Conservation (phyloP, 2,329 filamentous ascomycete genomes). For the Fusarium floridanum region DNA sequence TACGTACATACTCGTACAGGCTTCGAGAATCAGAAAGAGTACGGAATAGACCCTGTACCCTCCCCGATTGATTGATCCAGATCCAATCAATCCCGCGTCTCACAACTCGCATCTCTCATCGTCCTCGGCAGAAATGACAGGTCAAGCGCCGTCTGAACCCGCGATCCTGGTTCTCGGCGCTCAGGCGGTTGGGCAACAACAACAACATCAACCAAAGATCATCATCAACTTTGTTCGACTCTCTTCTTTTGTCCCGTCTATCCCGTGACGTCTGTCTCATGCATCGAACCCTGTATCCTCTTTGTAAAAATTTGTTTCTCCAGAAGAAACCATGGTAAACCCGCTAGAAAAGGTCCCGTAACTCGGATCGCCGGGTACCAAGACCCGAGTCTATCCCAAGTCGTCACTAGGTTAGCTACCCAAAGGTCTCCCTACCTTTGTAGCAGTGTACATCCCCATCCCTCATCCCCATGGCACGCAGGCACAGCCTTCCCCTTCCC, state of each 20-base stretch:
- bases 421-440: not conserved
- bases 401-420: not conserved
- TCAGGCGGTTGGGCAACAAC: not conserved
- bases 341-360: not conserved
- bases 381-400: not conserved
- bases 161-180: constrained; percentile 8
- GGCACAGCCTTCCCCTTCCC: not conserved
- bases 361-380: not conserved
- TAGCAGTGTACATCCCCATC: not conserved
- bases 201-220: not conserved
- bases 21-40: not conserved
- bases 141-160: not conserved
- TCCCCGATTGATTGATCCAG: not conserved
- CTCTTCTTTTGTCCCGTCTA: not conserved
- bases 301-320: constrained; percentile 1
- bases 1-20: not conserved
- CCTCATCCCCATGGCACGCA: constrained; percentile 15
- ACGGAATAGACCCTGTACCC: not conserved
- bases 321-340: not conserved
- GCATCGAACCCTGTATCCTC: constrained; percentile 23
- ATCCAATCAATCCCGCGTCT: constrained; percentile 1
- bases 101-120: not conserved
- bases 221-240: not conserved
- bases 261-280: constrained; percentile 38
- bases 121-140: not conserved